Evolutionary conservation across 768 basidiomycete species (phyloP).

Genomic region (Gymnopilus junonius): DNA sequence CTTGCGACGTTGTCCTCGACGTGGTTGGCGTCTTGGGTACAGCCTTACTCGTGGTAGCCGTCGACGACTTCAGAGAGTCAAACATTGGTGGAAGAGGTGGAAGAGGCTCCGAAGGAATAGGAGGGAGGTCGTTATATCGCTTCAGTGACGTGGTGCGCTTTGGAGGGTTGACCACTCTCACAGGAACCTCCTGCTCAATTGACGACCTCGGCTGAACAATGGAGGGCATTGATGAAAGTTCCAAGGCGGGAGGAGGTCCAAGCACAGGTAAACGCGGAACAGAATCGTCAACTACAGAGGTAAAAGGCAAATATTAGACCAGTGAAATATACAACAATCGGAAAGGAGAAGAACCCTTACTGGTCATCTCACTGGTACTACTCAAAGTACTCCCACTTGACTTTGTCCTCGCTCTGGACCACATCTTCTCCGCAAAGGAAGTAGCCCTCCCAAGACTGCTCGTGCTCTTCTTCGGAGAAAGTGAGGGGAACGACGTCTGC

Average conservation of each 20-base stretch:
- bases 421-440: slow-evolving; percentile 67
- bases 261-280: slow-evolving; percentile 17
- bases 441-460: slow-evolving; percentile 50
- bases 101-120: slow-evolving; percentile 19
- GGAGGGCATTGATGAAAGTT: slow-evolving; percentile 5
- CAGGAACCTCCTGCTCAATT: slow-evolving; percentile 18
- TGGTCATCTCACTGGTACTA: slow-evolving; percentile 36
- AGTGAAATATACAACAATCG: neutral
- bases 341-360: slow-evolving; percentile 36
- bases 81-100: slow-evolving; percentile 22
- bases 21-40: neutral
- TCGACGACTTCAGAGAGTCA: slow-evolving; percentile 1
- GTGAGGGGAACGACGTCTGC: slow-evolving; percentile 49
- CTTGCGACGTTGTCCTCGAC: neutral
- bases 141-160: slow-evolving; percentile 27
- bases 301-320: slow-evolving; percentile 1
- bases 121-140: slow-evolving; percentile 22
- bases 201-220: slow-evolving; percentile 15
- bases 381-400: slow-evolving; percentile 52
- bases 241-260: slow-evolving; percentile 16
- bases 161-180: slow-evolving; percentile 20
- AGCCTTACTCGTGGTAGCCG: neutral
- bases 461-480: slow-evolving; percentile 55
- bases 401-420: slow-evolving; percentile 55
- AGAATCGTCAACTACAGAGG: slow-evolving; percentile 15